phyloP scores from a whole-genome alignment of 2,329 filamentous ascomycete species.

The Lasiodiplodia sp. region DNA sequence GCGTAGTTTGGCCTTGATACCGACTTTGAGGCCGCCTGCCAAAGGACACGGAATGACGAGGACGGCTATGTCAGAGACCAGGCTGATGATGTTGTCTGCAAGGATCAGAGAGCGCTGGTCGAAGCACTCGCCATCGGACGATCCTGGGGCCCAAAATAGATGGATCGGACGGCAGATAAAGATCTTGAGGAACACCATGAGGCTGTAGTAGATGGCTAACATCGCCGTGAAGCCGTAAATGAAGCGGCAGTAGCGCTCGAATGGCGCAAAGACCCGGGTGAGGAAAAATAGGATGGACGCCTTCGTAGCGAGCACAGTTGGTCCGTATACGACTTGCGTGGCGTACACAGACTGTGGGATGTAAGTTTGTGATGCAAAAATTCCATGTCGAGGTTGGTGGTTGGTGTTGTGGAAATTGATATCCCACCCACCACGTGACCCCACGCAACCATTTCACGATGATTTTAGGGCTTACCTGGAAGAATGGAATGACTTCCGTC shows the following conservation, averaged over 20 bases:
- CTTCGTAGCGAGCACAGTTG: slow-evolving; percentile 49
- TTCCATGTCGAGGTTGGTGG: not conserved
- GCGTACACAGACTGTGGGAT: slow-evolving; percentile 43
- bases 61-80: slow-evolving; percentile 48
- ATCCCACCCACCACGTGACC: too few species aligned
- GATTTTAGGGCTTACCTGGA: slow-evolving; percentile 34
- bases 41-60: slow-evolving; percentile 47
- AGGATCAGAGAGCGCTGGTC: slow-evolving; percentile 48
- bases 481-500: slow-evolving; percentile 35
- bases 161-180: slow-evolving; percentile 48
- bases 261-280: slow-evolving; percentile 48
- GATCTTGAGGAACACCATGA: slow-evolving; percentile 48
- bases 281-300: slow-evolving; percentile 48
- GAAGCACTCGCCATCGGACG: slow-evolving; percentile 41
- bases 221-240: slow-evolving; percentile 47
- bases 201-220: slow-evolving; percentile 45
- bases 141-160: slow-evolving; percentile 42
- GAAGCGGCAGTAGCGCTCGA: slow-evolving; percentile 42
- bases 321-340: slow-evolving; percentile 50
- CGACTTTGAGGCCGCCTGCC: slow-evolving; percentile 50
- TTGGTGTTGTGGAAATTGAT: too few species aligned
- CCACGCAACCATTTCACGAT: too few species aligned
- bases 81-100: slow-evolving; percentile 49
- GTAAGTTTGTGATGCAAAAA: not conserved
- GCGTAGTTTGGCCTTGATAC: slow-evolving; percentile 45